Evolutionary conservation across 805 yeast species (phyloP), one percentile per base, ranked within the genome.

Genomic region (Scheffersomyces ergatensis): DNA sequence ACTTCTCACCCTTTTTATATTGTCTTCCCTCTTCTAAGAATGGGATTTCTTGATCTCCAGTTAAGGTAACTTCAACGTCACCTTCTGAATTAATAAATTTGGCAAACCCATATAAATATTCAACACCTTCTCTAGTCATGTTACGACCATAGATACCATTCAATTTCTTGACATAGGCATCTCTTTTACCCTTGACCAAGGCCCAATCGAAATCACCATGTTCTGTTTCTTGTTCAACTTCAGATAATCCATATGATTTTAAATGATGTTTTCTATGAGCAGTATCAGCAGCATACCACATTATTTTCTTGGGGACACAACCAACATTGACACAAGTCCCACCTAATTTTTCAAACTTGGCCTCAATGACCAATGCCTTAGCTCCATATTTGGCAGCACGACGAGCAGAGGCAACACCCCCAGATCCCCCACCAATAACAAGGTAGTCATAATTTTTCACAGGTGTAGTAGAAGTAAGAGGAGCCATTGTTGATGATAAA

Each of bases 241-340:
- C 79, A 34, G 79, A 80, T 50, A 93, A 83, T 0, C 97, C 96
- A 60, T 92, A 93, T 47, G 85, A 88, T 49, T 77, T 70, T 45
- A 96, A 95, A 36, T 87, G 83, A 33, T 73, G 67, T 45, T 85
- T 70, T 57, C 81, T 83, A 47, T 78, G 77, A 15, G 97, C 97
- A 62, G 88, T 66, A 54, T 90, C 97, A 23, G 93, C 82, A 9
- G 97, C 97, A 54, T 90, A 84, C 99, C 99, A 93, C 97, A 93
- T 90, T 34, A 93, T 89, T 63, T 93, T 93, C 74, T 93, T 93
- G 36, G 99, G 99, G 36, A 93, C 99, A 75, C 99, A 93, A 16
- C 99, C 99, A 33, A 92, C 98, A 62, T 93, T 93, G 47, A 93
- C 99, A 77, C 99, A 93, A 32, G 99, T 93, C 21, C 99, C 99